These are phyloP conservation scores for Gossypium davidsonii DNA, from an alignment of 441 rosid species.

Conservation along the genomic window DNA sequence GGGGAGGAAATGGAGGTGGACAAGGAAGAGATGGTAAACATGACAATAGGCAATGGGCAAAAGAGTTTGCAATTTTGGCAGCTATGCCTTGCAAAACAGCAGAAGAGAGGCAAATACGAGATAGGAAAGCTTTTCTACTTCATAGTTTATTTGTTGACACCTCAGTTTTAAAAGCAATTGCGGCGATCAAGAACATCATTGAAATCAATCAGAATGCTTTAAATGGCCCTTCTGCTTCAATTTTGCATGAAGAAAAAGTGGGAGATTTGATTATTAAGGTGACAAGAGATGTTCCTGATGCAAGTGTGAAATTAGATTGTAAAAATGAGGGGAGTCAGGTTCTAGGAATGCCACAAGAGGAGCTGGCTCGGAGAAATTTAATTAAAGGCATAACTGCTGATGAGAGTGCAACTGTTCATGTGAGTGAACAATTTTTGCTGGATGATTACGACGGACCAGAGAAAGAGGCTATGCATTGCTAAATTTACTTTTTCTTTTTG, in stretches of 20 bases:
- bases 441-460: constrained; percentile 20
- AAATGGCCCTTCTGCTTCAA: constrained; percentile 29
- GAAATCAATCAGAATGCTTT: constrained; percentile 31
- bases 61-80: constrained; percentile 66
- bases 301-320: constrained; percentile 54
- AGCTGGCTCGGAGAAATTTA: constrained; percentile 59
- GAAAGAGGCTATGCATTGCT: constrained; percentile 24
- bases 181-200: constrained; percentile 38
- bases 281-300: constrained; percentile 58
- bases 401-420: constrained; percentile 80
- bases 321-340: constrained; percentile 66
- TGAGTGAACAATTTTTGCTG: constrained; percentile 28
- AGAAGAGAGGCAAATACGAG: constrained; percentile 81
- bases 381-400: constrained; percentile 82
- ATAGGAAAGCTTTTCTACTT: constrained; percentile 67
- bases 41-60: constrained; percentile 59
- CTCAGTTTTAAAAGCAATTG: constrained; percentile 61
- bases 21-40: constrained; percentile 51
- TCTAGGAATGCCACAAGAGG: constrained; percentile 50
- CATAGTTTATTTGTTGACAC: constrained; percentile 68
- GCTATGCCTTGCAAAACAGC: constrained; percentile 81
- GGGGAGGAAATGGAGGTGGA: constrained; percentile 81
- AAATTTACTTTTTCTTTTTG: constrained; percentile 21
- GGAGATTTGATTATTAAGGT: constrained; percentile 58
- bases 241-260: constrained; percentile 41